Conservation (phyloP, 257 asterid genomes). For the Verbena officinalis region DNA sequence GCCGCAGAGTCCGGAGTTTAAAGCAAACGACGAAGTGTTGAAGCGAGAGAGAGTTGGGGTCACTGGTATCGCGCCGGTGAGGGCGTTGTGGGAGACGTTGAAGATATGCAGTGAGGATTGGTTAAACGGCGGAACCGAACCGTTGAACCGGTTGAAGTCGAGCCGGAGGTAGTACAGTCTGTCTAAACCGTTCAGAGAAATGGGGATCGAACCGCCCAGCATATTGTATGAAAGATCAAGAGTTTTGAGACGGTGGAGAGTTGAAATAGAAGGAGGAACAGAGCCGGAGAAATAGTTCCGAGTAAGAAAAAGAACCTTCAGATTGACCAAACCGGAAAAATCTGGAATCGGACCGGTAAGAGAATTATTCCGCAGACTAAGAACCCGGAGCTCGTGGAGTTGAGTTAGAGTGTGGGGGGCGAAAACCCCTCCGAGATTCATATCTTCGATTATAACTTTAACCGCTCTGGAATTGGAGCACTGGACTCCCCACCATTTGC, state of each 20-base stretch:
- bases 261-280: constrained; percentile 62
- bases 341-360: constrained; percentile 86
- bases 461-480: constrained; percentile 51
- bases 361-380: constrained; percentile 77
- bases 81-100: constrained; percentile 71
- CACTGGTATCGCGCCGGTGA: constrained; percentile 74
- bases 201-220: constrained; percentile 61
- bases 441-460: constrained; percentile 47
- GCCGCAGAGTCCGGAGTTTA: constrained; percentile 76
- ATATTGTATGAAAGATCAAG: constrained; percentile 76
- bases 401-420: constrained; percentile 48
- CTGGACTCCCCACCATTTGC: constrained; percentile 71
- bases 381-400: constrained; percentile 67
- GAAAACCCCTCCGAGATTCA: constrained; percentile 59
- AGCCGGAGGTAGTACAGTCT: constrained; percentile 70
- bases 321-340: constrained; percentile 55
- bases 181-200: constrained; percentile 44
- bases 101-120: constrained; percentile 57
- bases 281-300: constrained; percentile 63
- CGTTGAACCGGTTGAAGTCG: constrained; percentile 78
- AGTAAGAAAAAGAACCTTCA: constrained; percentile 64
- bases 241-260: constrained; percentile 77
- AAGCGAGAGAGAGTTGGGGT: constrained; percentile 65
- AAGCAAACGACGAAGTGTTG: constrained; percentile 49
- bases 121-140: constrained; percentile 81